phyloP scores from a whole-genome alignment of 1,139 yeast species.

The Scheffersomyces titani region DNA sequence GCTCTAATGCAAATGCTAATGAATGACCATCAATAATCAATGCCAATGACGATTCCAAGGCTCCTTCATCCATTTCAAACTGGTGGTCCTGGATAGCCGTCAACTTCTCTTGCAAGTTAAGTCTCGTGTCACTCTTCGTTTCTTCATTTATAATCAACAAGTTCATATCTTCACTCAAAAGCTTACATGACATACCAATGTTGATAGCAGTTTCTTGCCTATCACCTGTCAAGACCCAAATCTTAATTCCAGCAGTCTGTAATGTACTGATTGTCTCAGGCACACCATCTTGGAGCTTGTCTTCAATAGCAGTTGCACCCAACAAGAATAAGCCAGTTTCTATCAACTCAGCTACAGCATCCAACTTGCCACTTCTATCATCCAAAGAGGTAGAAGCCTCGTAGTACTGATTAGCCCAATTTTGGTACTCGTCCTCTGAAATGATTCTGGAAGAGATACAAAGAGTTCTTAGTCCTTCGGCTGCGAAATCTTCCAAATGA shows the following conservation, averaged over 20 bases:
- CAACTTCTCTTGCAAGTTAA: slow-evolving; percentile 73
- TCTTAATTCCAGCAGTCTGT: slow-evolving; percentile 93
- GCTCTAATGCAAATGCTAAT: slow-evolving; percentile 78
- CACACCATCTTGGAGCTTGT: slow-evolving; percentile 95
- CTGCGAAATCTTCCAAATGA: slow-evolving; percentile 95
- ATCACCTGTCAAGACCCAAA: slow-evolving; percentile 98
- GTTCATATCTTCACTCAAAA: slow-evolving; percentile 95
- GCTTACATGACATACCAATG: slow-evolving; percentile 96
- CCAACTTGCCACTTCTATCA: slow-evolving; percentile 73
- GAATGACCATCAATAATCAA: slow-evolving; percentile 94
- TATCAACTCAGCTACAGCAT: slow-evolving; percentile 68
- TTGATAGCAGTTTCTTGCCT: slow-evolving; percentile 99
- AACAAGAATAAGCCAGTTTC: slow-evolving; percentile 77
- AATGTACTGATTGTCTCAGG: slow-evolving; percentile 95
- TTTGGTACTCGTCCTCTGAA: slow-evolving; percentile 72
- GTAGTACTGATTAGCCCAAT: slow-evolving; percentile 65
- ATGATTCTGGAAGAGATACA: slow-evolving; percentile 88
- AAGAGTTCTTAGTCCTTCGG: slow-evolving; percentile 91
- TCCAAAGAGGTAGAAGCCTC: slow-evolving; percentile 82
- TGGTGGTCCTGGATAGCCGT: slow-evolving; percentile 73
- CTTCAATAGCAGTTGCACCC: slow-evolving; percentile 99
- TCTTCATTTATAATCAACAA: slow-evolving; percentile 87
- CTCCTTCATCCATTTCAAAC: slow-evolving; percentile 56
- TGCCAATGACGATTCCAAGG: slow-evolving; percentile 74
- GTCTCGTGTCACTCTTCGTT: slow-evolving; percentile 67